phyloP scores from a whole-genome alignment of 306 rosid genomes.

The Casuarina cunninghamiana region DNA sequence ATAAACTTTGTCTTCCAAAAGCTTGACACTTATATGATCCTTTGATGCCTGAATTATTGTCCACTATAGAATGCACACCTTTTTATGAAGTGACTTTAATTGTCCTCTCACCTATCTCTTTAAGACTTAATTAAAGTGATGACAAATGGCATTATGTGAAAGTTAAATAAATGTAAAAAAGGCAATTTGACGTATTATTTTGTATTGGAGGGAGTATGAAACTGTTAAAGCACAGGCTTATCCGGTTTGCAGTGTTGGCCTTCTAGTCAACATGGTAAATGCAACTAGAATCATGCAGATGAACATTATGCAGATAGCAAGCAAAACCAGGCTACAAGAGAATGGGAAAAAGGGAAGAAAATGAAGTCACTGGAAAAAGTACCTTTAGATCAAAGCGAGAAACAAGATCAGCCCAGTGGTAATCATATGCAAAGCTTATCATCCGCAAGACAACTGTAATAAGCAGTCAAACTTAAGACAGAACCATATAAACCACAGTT shows the following conservation, averaged over 20 bases:
- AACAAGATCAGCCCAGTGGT: conserved; percentile 71
- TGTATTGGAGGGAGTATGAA: neutral
- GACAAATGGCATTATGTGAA: no score
- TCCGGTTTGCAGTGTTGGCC: neutral
- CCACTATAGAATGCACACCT: neutral
- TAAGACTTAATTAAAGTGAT: no score
- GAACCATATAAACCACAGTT: conserved; percentile 6
- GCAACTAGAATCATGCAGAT: neutral
- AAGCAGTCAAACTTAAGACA: conserved; percentile 34
- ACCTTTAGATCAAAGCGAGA: conserved; percentile 76
- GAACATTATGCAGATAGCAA: neutral
- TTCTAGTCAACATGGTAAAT: neutral
- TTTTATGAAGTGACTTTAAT: neutral
- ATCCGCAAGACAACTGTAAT: conserved; percentile 88
- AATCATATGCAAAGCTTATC: conserved; percentile 95
- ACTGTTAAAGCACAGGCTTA: conserved; percentile 24
- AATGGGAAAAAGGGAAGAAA: conserved; percentile 7
- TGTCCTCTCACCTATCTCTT: neutral
- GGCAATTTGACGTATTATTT: neutral
- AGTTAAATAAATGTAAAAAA: no score
- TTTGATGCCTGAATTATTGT: neutral
- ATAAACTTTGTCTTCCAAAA: neutral
- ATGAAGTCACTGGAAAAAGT: conserved; percentile 24
- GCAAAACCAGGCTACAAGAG: conserved; percentile 1
- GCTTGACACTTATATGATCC: neutral